Conservation (phyloP, 805 yeast genomes). For the Saccharomycopsis synnaedendra region DNA sequence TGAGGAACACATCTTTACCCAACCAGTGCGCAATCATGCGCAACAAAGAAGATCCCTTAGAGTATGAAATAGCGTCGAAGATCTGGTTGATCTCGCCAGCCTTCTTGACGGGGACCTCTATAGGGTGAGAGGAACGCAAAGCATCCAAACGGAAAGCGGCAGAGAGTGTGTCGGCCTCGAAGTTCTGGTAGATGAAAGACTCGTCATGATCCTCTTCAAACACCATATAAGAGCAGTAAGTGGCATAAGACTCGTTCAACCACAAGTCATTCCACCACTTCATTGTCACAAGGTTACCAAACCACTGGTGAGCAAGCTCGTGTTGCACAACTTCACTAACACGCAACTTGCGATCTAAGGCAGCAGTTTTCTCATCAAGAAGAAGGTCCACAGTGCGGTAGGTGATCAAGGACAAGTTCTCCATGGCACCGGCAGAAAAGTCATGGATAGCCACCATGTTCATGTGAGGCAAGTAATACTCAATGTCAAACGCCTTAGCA, state of each 20-base stretch:
- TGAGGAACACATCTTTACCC: conserved; percentile 65
- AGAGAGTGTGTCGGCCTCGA: conserved; percentile 68
- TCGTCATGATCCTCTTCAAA: conserved; percentile 73
- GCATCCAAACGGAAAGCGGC: conserved; percentile 67
- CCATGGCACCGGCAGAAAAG: conserved; percentile 85
- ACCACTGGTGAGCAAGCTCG: conserved; percentile 90
- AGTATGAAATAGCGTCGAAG: conserved; percentile 74
- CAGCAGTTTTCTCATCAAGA: conserved; percentile 60
- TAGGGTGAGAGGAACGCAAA: conserved; percentile 75
- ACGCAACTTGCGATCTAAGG: conserved; percentile 51
- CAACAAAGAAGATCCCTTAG: conserved; percentile 70
- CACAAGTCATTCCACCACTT: conserved; percentile 89
- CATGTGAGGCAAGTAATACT: conserved; percentile 71
- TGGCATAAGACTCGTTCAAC: conserved; percentile 85
- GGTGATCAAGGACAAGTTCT: conserved; percentile 73
- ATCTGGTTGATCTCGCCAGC: conserved; percentile 78
- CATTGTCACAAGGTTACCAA: conserved; percentile 84
- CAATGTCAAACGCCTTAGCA: conserved; percentile 60
- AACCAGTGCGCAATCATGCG: conserved; percentile 74
- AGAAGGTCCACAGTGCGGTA: conserved; percentile 68
- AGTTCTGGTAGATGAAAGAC: conserved; percentile 82
- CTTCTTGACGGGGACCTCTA: conserved; percentile 69
- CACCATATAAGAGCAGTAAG: conserved; percentile 56
- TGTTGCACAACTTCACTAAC: conserved; percentile 83
- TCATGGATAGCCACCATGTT: conserved; percentile 79